Evolutionary conservation across 208 protist genomes (phyloP), one percentile per base, ranked within the genome.

Genomic region (Herpetomonas muscarum): DNA sequence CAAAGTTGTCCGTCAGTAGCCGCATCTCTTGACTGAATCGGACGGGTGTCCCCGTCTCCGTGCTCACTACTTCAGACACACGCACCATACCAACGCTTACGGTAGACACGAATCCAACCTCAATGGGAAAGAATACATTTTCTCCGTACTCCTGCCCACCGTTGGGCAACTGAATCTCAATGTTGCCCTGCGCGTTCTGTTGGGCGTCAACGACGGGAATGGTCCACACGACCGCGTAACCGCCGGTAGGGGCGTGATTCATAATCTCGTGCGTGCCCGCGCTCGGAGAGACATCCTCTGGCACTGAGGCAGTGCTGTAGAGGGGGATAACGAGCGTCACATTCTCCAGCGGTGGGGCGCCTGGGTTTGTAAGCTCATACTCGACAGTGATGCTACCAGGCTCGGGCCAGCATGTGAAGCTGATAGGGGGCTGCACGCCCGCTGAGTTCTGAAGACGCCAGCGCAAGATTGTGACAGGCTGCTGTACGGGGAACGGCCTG

Each of bases 361-460:
- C 47, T 9, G 57, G 57, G 47, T 68, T 75, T 7, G 58, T 58
- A 30, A 94, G 59, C 55, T 94, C 85, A 67, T 90, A 94, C 68
- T 94, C 88, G 37, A 94, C 68, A 5, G 82, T 89, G 55, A 90
- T 80, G 60, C 79, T 67, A 24, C 64, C 58, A 10, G 58, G 34
- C 68, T 81, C 74, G 3, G 85, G 85, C 87, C 88, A 92, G 66
- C 85, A 95, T 24, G 80, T 81, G 54, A 92, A 75, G 41, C 55
- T 67, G 67, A 95, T 64, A n/a, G 88, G 85, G 0, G 78, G 57
- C 44, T 62, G 64, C 30, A 72, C 48, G 32, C 39, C 54, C 19
- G 39, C 49, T 15, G 31, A 36, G 34, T 71, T 39, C 29, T 76
- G 59, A 21, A 83, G 56, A 25, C 76, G 55, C 85, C 88, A 92